Evolutionary conservation across 202 grass and related monocot genomes (phyloP), one percentile per base, ranked within the genome.

Genomic region (Digitaria exilis): DNA sequence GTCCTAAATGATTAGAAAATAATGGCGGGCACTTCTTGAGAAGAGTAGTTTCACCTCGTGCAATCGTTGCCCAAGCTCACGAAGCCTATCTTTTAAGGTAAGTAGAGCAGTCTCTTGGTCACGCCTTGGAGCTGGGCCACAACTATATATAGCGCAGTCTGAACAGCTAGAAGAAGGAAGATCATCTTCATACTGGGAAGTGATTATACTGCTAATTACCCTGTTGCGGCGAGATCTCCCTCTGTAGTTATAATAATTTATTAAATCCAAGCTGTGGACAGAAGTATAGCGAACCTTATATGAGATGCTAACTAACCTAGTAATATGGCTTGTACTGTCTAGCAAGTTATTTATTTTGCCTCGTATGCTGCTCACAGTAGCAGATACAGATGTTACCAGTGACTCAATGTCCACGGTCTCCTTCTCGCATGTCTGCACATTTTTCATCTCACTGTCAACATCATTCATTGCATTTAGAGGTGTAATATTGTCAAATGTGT

Each of bases 41-140:
- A 75, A 83, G 12, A 87, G 43, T 56, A 85, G 84, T 4, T 80
- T 88, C 45, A 94, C 92, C 92, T 94, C 89, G n/a, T 89, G 89
- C 69, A 94, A 34, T 24, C 71, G 78, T 52, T 87, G 81, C 73
- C 90, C 92, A 79, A 87, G 89, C 73, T 87, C 89, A 68, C 83
- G 73, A 57, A 89, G 89, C 77, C 81, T 85, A 83, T 91, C 87
- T 84, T 90, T 92, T 49, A 90, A 85, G 61, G 91, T 89, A 42
- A 86, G 77, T 48, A 88, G 34, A 88, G 50, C 78, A 82, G 85
- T 81, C 58, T 89, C 88, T 69, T 85, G 85, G 24, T 90, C 85
- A 49, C 70, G 71, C 69, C 84, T 84, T 50, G 84, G 79, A 81
- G 68, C 69, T 76, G 88, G 88, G 48, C 88, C 37, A 88, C 87